Base-by-base conservation (phyloP, 495 filamentous ascomycete genomes). In the Pseudevernia furfuracea region DNA sequence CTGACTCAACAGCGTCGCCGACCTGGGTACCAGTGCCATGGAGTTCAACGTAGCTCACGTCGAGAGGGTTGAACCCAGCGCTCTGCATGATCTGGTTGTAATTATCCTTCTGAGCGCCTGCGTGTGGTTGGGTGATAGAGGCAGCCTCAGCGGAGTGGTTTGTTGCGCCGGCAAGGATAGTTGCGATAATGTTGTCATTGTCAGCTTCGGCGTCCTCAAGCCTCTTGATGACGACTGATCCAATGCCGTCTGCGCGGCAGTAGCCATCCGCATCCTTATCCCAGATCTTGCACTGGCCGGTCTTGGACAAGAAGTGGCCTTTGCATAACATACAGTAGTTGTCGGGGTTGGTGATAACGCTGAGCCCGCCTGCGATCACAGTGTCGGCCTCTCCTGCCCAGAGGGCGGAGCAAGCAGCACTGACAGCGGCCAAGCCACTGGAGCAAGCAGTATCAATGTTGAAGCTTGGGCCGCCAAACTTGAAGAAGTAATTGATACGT, bases 11-110 rank as follows among this genome's bases (percentile, higher is more conserved):
- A 0, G 81, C 82, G 73, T 95, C 90, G 9, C 90, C 90, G 21
- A 87, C 88, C 69, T 91, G 88, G 0, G 90, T 92, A 10, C 90
- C 90, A 0, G 90, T 93, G 25, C 90, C 90, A 72, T 95, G 90
- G 83, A 92, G 90, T 71, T 95, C 90, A 9, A 95, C 83, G 65
- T 92, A 92, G 76, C 84, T 84, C 25, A 93, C 74, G 49, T 91
- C 86, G 59, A 81, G 80, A 3, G 90, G 85, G 60, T 89, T 82
- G 4, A 89, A 78, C 44, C 86, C 81, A 4, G 87, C 84, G 37
- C 86, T 79, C 43, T 85, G 81, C 14, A 93, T 75, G 34, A 93
- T 80, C 28, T 85, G 76, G 10, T 77, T 74, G 61, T 86, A 92
- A 25, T 92, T 76, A 17, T 81, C 74, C 5, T 83, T 80, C 71